phyloP scores from a whole-genome alignment of 441 rosid species.

The Adansonia grandidieri region DNA sequence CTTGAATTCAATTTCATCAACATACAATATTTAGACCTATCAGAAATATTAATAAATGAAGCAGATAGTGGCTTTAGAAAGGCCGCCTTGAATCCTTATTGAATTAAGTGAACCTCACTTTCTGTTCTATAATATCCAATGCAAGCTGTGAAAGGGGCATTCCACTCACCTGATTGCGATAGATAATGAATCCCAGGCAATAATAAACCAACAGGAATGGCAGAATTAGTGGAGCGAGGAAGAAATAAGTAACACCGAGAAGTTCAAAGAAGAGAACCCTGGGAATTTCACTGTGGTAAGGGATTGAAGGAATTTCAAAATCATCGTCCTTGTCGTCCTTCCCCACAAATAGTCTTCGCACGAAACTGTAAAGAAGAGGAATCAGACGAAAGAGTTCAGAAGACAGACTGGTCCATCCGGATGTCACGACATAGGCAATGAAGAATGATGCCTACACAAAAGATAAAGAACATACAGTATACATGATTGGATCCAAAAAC shows the following conservation, averaged over 20 bases:
- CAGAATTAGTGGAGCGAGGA: constrained; percentile 92
- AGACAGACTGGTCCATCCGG: constrained; percentile 92
- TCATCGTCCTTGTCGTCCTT: constrained; percentile 50
- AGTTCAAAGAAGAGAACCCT: constrained; percentile 75
- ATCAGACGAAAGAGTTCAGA: constrained; percentile 76
- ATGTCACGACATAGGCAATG: constrained; percentile 89
- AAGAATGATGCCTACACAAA: constrained; percentile 80
- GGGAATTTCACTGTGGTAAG: constrained; percentile 74
- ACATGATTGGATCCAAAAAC: constrained; percentile 7
- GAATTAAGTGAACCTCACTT: neutral
- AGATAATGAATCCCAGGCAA: constrained; percentile 82
- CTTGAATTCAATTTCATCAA: constrained; percentile 12
- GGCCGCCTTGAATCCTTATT: constrained; percentile 25
- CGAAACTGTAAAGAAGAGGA: constrained; percentile 59
- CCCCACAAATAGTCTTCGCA: constrained; percentile 45
- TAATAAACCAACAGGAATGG: constrained; percentile 87
- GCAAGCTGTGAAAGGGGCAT: constrained; percentile 1
- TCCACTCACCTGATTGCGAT: constrained; percentile 78
- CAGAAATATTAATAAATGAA: constrained; percentile 27
- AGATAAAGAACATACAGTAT: constrained; percentile 29
- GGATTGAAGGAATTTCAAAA: constrained; percentile 71
- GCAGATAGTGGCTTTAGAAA: constrained; percentile 30
- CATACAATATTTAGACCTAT: neutral
- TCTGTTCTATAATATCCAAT: constrained; percentile 10
- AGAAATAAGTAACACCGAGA: constrained; percentile 87